Conservation (phyloP, 2,329 filamentous ascomycete genomes). For the Cercospora berteroae region DNA sequence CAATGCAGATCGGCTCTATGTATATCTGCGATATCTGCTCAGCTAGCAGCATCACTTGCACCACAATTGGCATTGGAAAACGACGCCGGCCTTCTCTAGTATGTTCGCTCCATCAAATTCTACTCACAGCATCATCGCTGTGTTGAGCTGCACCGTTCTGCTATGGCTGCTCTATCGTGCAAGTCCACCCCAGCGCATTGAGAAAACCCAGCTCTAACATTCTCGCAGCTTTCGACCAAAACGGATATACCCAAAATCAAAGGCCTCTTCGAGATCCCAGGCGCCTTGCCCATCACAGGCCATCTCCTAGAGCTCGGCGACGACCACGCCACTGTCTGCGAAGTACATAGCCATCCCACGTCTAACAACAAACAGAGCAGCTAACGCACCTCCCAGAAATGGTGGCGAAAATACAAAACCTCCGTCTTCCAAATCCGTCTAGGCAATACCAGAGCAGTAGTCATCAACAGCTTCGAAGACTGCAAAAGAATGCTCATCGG, state of each 20-base stretch:
- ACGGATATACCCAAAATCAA: slow-evolving; percentile 37
- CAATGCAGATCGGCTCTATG: neutral
- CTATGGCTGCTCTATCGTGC: neutral
- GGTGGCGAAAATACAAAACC: slow-evolving; percentile 49
- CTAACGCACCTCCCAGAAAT: slow-evolving; percentile 28
- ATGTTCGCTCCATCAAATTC: neutral
- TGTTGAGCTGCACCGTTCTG: neutral
- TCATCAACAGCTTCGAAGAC: slow-evolving; percentile 55
- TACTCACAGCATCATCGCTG: neutral
- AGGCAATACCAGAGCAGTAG: slow-evolving; percentile 54
- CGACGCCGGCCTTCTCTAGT: neutral
- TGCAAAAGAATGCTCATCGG: slow-evolving; percentile 52
- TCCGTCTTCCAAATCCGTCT: slow-evolving; percentile 55
- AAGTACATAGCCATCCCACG: neutral
- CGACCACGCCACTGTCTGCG: slow-evolving; percentile 54
- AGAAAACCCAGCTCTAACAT: no score
- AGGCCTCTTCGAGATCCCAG: slow-evolving; percentile 52
- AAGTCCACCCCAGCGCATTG: no score
- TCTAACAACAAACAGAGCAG: neutral
- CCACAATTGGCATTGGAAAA: neutral
- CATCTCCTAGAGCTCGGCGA: slow-evolving; percentile 54
- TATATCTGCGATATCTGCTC: neutral
- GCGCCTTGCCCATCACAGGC: slow-evolving; percentile 51
- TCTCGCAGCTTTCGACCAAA: neutral
- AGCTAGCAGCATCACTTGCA: neutral